Conservation (phyloP, 176 grass and related monocot genomes). For the Triticum turgidum region DNA sequence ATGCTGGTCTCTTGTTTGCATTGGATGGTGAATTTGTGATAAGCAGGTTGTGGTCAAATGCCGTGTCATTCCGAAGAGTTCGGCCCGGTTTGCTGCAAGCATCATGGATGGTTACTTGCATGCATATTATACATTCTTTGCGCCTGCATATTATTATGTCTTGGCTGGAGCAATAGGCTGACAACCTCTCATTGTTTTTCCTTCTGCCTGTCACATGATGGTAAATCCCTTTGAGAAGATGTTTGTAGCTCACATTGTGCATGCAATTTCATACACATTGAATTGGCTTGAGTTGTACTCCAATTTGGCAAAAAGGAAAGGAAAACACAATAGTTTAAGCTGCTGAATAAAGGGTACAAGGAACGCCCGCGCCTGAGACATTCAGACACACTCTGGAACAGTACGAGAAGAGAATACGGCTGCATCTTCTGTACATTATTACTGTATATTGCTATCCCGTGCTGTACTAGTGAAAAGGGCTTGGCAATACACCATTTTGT, state of each 20-base stretch:
- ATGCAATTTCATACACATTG: neutral
- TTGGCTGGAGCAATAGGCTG: neutral
- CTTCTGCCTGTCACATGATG: neutral
- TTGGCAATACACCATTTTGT: neutral
- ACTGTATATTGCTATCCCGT: no score
- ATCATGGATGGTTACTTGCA: neutral
- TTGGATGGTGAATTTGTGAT: constrained; percentile 14
- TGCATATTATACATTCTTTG: neutral
- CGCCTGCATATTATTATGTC: neutral
- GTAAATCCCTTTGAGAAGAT: neutral
- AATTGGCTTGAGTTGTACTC: neutral
- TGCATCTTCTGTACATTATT: no score
- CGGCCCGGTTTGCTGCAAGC: neutral
- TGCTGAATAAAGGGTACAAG: no score
- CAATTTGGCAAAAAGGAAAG: neutral
- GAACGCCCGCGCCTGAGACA: no score
- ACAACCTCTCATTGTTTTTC: neutral
- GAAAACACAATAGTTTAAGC: no score
- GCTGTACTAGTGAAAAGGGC: neutral
- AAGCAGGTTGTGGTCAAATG: neutral
- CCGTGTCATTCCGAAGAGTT: neutral
- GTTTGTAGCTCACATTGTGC: neutral
- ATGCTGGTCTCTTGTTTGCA: neutral
- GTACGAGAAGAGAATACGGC: no score
- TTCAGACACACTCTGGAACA: no score